Evolutionary conservation across 768 basidiomycete species (phyloP).

Genomic region (Thelephora ganbajun): DNA sequence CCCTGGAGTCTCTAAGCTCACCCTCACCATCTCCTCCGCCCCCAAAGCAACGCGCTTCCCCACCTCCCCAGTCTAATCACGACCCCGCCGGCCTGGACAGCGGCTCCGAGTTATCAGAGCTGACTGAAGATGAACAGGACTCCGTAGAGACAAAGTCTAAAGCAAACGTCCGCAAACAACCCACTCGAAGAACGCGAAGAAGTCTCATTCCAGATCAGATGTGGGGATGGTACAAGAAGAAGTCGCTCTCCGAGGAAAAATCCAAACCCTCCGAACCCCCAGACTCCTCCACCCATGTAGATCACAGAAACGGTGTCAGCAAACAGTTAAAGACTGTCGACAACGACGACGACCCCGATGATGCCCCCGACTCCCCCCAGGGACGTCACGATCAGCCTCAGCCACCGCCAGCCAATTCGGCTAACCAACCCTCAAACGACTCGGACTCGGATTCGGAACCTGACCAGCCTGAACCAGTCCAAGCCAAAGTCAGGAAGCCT

Average conservation of each 20-base stretch:
- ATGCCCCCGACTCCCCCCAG: slow-evolving; percentile 19
- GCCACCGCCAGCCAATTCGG: slow-evolving; percentile 8
- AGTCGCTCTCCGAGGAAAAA: slow-evolving; percentile 18
- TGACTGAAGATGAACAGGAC: slow-evolving; percentile 73
- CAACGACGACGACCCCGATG: slow-evolving; percentile 44
- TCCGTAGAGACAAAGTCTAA: slow-evolving; percentile 12
- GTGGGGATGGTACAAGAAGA: slow-evolving; percentile 68
- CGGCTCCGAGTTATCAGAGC: slow-evolving; percentile 71
- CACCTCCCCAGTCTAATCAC: slow-evolving; percentile 13
- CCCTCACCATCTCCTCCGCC: slow-evolving; percentile 51
- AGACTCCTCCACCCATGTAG: slow-evolving; percentile 36
- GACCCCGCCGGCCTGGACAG: slow-evolving; percentile 33
- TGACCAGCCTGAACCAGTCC: slow-evolving; percentile 10
- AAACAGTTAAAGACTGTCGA: slow-evolving; percentile 42
- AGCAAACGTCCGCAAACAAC: slow-evolving; percentile 11
- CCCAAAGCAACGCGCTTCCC: slow-evolving; percentile 12
- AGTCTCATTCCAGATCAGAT: slow-evolving; percentile 65
- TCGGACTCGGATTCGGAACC: slow-evolving; percentile 13
- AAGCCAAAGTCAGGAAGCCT: slow-evolving; percentile 12
- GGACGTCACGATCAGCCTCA: slow-evolving; percentile 1
- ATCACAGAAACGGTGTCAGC: slow-evolving; percentile 13
- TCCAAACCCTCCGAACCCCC: slow-evolving; percentile 18
- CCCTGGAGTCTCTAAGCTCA: slow-evolving; percentile 51
- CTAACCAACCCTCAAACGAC: slow-evolving; percentile 9
- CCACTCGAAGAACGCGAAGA: slow-evolving; percentile 13